Evolutionary conservation across 345 rosid genomes (phyloP), one percentile per base, ranked within the genome.

Genomic region (Eucalyptus rudis): DNA sequence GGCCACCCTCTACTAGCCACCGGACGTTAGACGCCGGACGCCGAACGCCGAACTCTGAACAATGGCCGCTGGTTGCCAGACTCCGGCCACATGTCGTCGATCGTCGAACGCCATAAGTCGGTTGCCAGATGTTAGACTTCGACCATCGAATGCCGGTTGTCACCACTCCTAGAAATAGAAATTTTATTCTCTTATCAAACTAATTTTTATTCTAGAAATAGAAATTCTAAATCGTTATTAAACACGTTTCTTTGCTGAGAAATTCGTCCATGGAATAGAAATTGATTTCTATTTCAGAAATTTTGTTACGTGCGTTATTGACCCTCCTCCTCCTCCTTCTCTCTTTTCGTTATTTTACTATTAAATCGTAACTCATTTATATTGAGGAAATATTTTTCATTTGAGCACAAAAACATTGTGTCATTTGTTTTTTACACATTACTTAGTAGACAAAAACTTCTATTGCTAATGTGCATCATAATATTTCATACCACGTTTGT

Each of bases 11-110:
- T 8, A 4, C 51, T 5, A 2, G 51, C 51, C 51, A 5, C 1
- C 0, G 4, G 13, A 47, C 13, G 49, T 3, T 4, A 9, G 13
- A 3, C 0, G 4, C 1, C 3, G 3, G 1, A 49, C 0, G 19
- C 7, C 0, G 7, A 7, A 49, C 0, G 19, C 7, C 0, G 7
- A 7, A 14, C 52, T 15, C 0, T 3, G 3, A 14, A 50, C 20
- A 49, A 14, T 49, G 51, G 51, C 7, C 1, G 7, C 1, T 2
- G 0, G 17, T 49, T 5, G 17, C 1, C 1, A 0, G 0, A 49
- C 16, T 49, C 0, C 7, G 0, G 14, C 0, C 51, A 49, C 0
- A 49, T 49, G 51, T 3, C 3, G 0, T 49, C 2, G 17, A 49
- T 49, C 1, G 51, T 6, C 0, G 1, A 49, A 49, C 7, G 7